Conservation (phyloP, 164 flowering plant genomes). For the Protea cynaroides region DNA sequence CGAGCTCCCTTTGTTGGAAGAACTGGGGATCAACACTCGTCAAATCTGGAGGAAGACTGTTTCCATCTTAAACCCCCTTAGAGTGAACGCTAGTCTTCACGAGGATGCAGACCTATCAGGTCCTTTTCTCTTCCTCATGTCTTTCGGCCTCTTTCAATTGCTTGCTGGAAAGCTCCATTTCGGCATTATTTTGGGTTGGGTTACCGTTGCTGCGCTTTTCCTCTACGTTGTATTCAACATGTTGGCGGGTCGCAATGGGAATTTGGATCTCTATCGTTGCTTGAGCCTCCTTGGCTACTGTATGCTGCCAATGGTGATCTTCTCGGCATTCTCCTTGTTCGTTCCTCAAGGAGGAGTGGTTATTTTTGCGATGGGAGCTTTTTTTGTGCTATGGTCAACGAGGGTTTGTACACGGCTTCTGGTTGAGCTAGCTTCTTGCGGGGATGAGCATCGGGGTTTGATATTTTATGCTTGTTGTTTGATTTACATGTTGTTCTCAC, state of each 20-base stretch:
- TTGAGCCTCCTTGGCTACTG: slow-evolving; percentile 78
- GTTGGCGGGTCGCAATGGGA: slow-evolving; percentile 81
- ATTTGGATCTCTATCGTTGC: slow-evolving; percentile 74
- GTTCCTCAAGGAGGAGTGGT: slow-evolving; percentile 51
- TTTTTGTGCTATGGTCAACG: slow-evolving; percentile 75
- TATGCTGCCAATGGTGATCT: slow-evolving; percentile 72
- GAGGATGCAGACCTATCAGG: slow-evolving; percentile 83
- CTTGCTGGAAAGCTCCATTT: slow-evolving; percentile 90
- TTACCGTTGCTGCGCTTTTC: slow-evolving; percentile 62
- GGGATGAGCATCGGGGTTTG: slow-evolving; percentile 79
- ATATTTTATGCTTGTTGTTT: slow-evolving; percentile 82
- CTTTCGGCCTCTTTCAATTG: slow-evolving; percentile 73
- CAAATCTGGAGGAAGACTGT: slow-evolving; percentile 79
- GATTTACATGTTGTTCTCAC: slow-evolving; percentile 70
- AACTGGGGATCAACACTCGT: slow-evolving; percentile 79
- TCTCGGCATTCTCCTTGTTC: slow-evolving; percentile 69
- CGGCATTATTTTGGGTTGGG: slow-evolving; percentile 88
- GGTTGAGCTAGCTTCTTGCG: slow-evolving; percentile 62
- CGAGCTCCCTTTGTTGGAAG: slow-evolving; percentile 86
- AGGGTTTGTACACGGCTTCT: slow-evolving; percentile 66
- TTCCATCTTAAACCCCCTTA: slow-evolving; percentile 64
- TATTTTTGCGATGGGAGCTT: slow-evolving; percentile 37
- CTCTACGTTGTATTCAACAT: slow-evolving; percentile 75
- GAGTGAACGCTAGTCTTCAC: slow-evolving; percentile 50
- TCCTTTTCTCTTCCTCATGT: slow-evolving; percentile 62